Evolutionary conservation across 345 rosid genomes (phyloP), one percentile per base, ranked within the genome.

Genomic region (Camelina sativa): DNA sequence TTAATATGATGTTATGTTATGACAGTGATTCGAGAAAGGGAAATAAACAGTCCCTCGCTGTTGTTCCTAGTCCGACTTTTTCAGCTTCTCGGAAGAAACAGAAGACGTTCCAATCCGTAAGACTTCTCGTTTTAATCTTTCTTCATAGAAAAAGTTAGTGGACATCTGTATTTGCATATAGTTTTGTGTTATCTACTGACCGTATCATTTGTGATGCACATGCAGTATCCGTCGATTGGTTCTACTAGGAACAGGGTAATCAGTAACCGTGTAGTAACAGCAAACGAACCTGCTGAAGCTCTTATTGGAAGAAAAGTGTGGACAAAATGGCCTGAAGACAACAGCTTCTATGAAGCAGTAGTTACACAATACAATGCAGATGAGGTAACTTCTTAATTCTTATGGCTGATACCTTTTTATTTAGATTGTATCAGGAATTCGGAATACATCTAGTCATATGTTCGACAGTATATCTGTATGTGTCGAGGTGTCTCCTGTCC

Each of bases 291-390:
- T 34, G 81, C 85, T 71, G 89, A 86, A 81, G 77, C 83, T 44
- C 73, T 85, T 50, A 67, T 94, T 66, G 97, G 98, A 69, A 88
- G 85, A 85, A 88, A 82, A 83, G 91, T 91, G 11, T 85, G 93
- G 97, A 94, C 98, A 50, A 88, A 81, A 78, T 94, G 98, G 97
- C 98, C 97, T 55, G 97, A 84, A 41, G 98, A 94, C 79, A 88
- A 90, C 82, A 84, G 48, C 80, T 94, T 91, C 69, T 94, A 94
- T 68, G 89, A 88, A 83, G 98, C 98, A 74, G 90, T 87, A 51
- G 81, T 94, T 51, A 88, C 96, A 19, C 86, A 86, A 67, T 88
- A 87, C 79, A 88, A 88, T 65, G 82, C 89, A 48, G 58, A 57
- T 2, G 91, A 89, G 88, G 98, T 89, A 85, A 65, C 65, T 74